These are phyloP conservation scores for Penicillium sp. DNA, from an alignment of 2,329 filamentous ascomycete species.

Conservation along the genomic window DNA sequence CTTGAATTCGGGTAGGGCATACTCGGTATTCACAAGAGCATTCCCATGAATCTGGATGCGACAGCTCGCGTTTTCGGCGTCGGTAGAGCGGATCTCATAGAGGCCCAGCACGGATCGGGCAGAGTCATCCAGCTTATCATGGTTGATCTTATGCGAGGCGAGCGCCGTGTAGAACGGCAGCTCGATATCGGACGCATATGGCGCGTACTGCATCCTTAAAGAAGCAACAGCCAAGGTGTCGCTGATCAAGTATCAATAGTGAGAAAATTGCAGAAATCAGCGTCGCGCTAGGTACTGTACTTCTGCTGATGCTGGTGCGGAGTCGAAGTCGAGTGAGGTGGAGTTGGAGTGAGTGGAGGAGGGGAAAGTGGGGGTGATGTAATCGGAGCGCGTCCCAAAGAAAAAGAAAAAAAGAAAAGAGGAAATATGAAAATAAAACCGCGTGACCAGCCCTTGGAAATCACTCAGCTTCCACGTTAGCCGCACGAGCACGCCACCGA, in stretches of 20 bases:
- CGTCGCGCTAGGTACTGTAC: not conserved
- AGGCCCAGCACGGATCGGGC: slow-evolving; percentile 82
- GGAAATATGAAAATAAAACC: not conserved
- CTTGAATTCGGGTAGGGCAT: slow-evolving; percentile 43
- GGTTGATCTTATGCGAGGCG: slow-evolving; percentile 91
- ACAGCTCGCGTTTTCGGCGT: slow-evolving; percentile 73
- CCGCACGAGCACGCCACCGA: not conserved
- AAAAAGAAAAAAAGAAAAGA: not conserved
- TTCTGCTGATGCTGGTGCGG: not conserved
- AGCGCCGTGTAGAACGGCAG: slow-evolving; percentile 91
- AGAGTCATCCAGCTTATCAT: slow-evolving; percentile 95
- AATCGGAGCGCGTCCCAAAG: slow-evolving; percentile 13
- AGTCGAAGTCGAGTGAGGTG: not conserved
- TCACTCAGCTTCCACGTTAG: not conserved
- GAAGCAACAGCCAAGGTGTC: too few relatives aligned
- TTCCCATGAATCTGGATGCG: slow-evolving; percentile 89
- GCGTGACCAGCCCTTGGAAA: slow-evolving; percentile 8
- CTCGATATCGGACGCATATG: slow-evolving; percentile 92
- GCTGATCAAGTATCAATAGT: not conserved
- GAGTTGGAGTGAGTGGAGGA: slow-evolving; percentile 2
- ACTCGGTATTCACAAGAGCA: slow-evolving; percentile 82
- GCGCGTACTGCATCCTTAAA: slow-evolving; percentile 69
- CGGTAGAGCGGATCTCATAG: slow-evolving; percentile 77
- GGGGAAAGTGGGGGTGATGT: slow-evolving; percentile 19
- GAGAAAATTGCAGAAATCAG: not conserved